Base-by-base conservation (phyloP, 164 flowering plant genomes). In the Vitis rupestris region DNA sequence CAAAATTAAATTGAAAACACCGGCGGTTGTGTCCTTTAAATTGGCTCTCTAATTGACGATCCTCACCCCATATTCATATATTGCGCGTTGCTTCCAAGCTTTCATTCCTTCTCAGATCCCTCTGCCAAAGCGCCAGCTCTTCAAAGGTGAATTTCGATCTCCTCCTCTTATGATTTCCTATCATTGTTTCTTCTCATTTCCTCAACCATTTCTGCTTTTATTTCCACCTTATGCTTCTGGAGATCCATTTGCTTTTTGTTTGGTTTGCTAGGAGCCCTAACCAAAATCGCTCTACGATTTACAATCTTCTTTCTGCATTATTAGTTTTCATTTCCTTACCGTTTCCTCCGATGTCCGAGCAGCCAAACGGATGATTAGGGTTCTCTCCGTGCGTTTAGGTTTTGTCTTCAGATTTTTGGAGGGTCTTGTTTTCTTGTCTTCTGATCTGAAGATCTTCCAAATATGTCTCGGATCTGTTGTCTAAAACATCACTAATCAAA, bases 51-150 rank as follows among this genome's bases (percentile, higher is more conserved):
- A 31, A 47, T 65, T 50, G 57, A 59, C 67, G 48, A 31, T 52
- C 54, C 67, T 19, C 65, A 47, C 57, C 63, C 62, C 9, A 23
- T 6, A 37, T 37, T 37, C 44, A 37, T 37, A 47, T 48, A 51
- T 60, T 65, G 47, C 73, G 72, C 76, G 80, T 73, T 63, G 68
- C 12, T 56, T 14, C 50, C 3, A 69, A 76, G 76, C 70, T 72
- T 61, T 61, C 14, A 14, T 56, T 29, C 64, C 15, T n/a, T 17
- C 52, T 7, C 50, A 57, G 76, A 68, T 74, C 68, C 60, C 76
- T 70, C 54, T 44, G 61, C 65, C 69, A 51, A 59, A 37, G 44
- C 44, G 7, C 44, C 44, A 37, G 58, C 23, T 65, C 60, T 66
- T 47, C 59, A n/a, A 50, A 75, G 78, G 78, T 71, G 57, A 59